Evolutionary conservation across 2,329 filamentous ascomycete species (phyloP).

Genomic region (Ophiostoma ips): DNA sequence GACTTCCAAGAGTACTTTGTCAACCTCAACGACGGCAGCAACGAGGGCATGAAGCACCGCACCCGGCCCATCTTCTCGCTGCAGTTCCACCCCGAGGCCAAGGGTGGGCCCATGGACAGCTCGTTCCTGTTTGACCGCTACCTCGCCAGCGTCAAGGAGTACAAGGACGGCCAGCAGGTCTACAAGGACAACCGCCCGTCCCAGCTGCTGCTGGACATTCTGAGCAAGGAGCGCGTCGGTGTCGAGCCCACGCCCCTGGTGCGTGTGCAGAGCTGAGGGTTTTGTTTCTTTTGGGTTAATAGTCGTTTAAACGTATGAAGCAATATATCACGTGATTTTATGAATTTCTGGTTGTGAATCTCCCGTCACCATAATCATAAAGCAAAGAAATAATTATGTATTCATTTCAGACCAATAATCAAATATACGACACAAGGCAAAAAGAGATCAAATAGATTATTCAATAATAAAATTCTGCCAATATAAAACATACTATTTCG

Average conservation of each 20-base stretch:
- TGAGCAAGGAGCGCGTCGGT: conserved; percentile 89
- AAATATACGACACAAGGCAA: no score
- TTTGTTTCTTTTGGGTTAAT: no score
- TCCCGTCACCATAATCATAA: no score
- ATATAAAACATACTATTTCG: no score
- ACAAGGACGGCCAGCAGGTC: conserved; percentile 69
- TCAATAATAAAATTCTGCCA: no score
- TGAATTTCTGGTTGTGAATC: no score
- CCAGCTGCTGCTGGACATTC: conserved; percentile 75
- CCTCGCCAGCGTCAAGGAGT: conserved; percentile 73
- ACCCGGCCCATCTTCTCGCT: conserved; percentile 94
- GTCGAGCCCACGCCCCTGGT: conserved; percentile 53
- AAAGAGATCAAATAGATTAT: no score
- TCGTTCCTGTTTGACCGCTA: conserved; percentile 96
- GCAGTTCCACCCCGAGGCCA: conserved; percentile 97
- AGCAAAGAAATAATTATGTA: no score
- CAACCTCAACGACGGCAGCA: conserved; percentile 94
- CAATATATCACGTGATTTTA: no score
- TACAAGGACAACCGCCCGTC: conserved; percentile 80
- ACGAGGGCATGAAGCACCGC: conserved; percentile 96
- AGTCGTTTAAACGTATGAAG: no score
- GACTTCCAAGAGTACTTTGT: conserved; percentile 98
- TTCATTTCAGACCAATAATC: no score
- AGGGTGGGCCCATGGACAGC: conserved; percentile 91
- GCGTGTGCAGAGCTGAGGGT: not conserved